Evolutionary conservation across 805 yeast species (phyloP).

Genomic region (Starmerella roubikii): DNA sequence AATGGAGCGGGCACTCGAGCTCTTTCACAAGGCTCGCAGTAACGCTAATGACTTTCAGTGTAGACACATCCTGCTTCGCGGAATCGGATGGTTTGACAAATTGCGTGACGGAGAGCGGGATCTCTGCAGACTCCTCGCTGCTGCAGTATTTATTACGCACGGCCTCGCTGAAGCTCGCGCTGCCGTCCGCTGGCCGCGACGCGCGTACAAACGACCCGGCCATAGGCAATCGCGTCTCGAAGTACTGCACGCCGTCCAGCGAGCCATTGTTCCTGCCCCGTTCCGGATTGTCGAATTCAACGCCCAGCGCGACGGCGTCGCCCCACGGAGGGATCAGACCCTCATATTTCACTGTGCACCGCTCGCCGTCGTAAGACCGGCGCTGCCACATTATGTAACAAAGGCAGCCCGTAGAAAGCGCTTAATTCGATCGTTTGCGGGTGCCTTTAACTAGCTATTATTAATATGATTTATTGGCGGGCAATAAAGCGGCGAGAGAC

Average conservation of each 20-base stretch:
- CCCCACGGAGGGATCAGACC: constrained; percentile 60
- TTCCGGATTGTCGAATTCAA: constrained; percentile 68
- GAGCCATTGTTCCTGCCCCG: constrained; percentile 67
- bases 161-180: constrained; percentile 34
- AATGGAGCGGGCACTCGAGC: not conserved
- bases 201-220: constrained; percentile 55
- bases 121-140: constrained; percentile 21
- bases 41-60: constrained; percentile 39
- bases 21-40: constrained; percentile 29
- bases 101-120: constrained; percentile 42
- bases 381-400: constrained; percentile 14
- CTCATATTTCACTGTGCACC: constrained; percentile 49
- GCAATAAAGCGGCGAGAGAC: too few relatives aligned
- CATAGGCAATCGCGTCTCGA: constrained; percentile 29
- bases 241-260: constrained; percentile 42
- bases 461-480: too few relatives aligned
- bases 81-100: constrained; percentile 46
- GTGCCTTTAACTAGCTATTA: too few relatives aligned
- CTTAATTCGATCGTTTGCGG: too few relatives aligned
- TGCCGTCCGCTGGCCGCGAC: constrained; percentile 27
- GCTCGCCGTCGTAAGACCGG: constrained; percentile 7
- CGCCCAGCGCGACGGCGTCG: constrained; percentile 43
- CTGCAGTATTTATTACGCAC: constrained; percentile 37
- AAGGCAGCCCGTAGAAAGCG: too few relatives aligned
- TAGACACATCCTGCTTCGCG: constrained; percentile 40